phyloP scores from a whole-genome alignment of 495 filamentous ascomycete genomes.

The Podospora conica region DNA sequence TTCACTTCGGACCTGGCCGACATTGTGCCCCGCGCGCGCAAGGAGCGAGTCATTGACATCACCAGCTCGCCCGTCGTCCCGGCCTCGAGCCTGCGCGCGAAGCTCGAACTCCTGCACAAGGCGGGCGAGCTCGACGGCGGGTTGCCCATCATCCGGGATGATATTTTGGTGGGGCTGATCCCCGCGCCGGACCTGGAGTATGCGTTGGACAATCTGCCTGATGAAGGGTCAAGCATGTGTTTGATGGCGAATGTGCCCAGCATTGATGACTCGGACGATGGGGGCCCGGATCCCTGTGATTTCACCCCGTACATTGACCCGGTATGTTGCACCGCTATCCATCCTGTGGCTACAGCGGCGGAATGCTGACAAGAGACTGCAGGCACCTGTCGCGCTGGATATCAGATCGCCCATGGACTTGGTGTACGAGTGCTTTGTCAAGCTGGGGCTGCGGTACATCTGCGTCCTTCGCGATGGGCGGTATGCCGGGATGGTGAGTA shows the following conservation, averaged over 20 bases:
- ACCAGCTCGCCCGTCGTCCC: constrained; percentile 68
- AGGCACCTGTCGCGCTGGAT: constrained; percentile 82
- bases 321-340: constrained; percentile 39
- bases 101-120: constrained; percentile 73
- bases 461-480: constrained; percentile 79
- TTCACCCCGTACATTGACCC: constrained; percentile 92
- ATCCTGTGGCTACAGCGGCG: neutral
- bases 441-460: constrained; percentile 86
- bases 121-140: constrained; percentile 90
- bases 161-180: constrained; percentile 81
- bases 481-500: constrained; percentile 77
- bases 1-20: constrained; percentile 82
- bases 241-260: constrained; percentile 65
- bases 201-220: constrained; percentile 72
- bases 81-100: constrained; percentile 66
- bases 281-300: constrained; percentile 62
- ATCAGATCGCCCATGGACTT: constrained; percentile 88
- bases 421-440: constrained; percentile 95
- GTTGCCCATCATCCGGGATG: constrained; percentile 74
- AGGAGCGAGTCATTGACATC: constrained; percentile 81
- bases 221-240: constrained; percentile 67
- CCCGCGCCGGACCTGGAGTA: constrained; percentile 93
- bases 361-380: neutral
- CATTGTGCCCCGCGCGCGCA: constrained; percentile 68
- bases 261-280: constrained; percentile 53